These are phyloP conservation scores for Lizonia empirigonia DNA, from an alignment of 2,329 filamentous ascomycete species.

Conservation along the genomic window DNA sequence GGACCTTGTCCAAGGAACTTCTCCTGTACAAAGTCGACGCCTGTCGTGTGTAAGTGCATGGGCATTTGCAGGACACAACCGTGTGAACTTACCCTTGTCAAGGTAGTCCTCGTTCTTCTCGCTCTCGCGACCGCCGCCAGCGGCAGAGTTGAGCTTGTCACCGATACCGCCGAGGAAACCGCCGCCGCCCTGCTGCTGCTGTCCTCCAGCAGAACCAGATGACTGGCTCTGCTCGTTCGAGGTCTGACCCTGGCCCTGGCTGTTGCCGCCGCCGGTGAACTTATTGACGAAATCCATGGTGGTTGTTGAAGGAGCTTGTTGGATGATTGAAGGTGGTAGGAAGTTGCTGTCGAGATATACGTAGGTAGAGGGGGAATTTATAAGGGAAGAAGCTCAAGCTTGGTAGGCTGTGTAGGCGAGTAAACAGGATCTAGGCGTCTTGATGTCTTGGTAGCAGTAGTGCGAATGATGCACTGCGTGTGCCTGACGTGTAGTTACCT, in stretches of 20 bases:
- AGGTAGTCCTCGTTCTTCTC: constrained; percentile 85
- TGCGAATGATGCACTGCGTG: constrained; percentile 14
- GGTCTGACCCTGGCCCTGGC: constrained; percentile 34
- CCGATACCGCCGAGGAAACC: constrained; percentile 65
- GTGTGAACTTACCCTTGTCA: constrained; percentile 69
- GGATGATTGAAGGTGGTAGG: constrained; percentile 12
- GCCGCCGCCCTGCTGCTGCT: constrained; percentile 33
- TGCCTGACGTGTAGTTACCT: constrained; percentile 18
- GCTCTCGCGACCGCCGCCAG: constrained; percentile 73
- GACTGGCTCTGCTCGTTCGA: constrained; percentile 40
- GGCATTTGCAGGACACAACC: background rate
- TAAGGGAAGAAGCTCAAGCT: constrained; percentile 13
- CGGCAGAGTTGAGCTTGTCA: constrained; percentile 72
- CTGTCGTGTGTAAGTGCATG: constrained; percentile 51
- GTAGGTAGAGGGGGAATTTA: constrained; percentile 9
- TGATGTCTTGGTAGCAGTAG: constrained; percentile 7
- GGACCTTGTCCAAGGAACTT: constrained; percentile 71
- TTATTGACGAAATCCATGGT: constrained; percentile 60
- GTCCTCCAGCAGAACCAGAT: constrained; percentile 6
- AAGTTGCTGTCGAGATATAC: constrained; percentile 4
- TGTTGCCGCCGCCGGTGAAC: constrained; percentile 48
- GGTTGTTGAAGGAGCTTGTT: constrained; percentile 22
- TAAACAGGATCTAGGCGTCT: constrained; percentile 17
- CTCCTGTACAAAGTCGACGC: constrained; percentile 78
- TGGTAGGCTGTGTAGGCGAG: constrained; percentile 14